Evolutionary conservation across 2,329 filamentous ascomycete genomes (phyloP), one percentile per base, ranked within the genome.

Genomic region (Microsporum ferrugineum): DNA sequence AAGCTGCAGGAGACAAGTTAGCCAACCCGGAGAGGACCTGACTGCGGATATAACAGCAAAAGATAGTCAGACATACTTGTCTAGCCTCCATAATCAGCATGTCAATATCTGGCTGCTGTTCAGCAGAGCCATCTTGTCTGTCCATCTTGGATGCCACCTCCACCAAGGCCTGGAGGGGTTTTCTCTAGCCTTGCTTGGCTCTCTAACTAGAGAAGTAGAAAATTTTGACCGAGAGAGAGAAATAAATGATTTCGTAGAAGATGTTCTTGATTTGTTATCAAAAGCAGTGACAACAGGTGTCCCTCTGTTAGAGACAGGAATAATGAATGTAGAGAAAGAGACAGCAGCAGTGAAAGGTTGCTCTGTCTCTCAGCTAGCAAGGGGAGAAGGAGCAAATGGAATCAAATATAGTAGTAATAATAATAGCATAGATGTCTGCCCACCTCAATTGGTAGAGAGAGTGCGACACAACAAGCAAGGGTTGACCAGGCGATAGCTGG

Each of bases 1-100:
- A 61, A 77, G 71, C 75, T 77, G 60, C 23, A 51, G 12, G 38
- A 38, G 45, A 33, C n/a, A 36, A 27, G 57, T 59, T n/a, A 27
- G 33, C 34, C 27, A 17, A 39, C 12, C 10, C 5, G 3, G 14
- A 41, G n/a, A 23, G 17, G 17, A 23, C 17, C 17, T 23, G 17
- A 31, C 8, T 34, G 8, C 12, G 33, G 29, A 59, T n/a, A 31
- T 45, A 34, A 23, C 6, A 57, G 17, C 7, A 38, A 36, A 34
- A 34, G n/a, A 31, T 10, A 36, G 14, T 60, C 27, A 17, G 47
- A 53, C 59, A 27, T 60, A 63, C 61, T 33, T 56, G 58, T 41
- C 53, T 51, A 33, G 61, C 55, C 38, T 63, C 58, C 3, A 53
- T 27, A 55, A 63, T 49, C 33, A 58, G 53, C 31, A 17, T 47